Conservation (phyloP, 768 basidiomycete genomes). For the Boletales sp. region DNA sequence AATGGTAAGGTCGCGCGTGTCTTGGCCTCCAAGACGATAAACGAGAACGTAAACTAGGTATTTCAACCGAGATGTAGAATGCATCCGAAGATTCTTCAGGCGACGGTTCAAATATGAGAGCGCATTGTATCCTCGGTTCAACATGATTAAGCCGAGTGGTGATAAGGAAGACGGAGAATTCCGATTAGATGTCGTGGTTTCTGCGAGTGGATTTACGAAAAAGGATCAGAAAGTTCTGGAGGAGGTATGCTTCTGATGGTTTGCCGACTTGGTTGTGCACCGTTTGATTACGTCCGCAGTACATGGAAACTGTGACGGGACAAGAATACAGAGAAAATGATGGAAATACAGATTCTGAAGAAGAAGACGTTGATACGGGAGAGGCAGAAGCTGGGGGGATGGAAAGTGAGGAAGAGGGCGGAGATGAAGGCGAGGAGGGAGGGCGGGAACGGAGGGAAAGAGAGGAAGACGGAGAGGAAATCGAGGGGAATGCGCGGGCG, state of each 20-base stretch:
- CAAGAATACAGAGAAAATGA: conserved; percentile 31
- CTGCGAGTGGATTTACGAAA: conserved; percentile 89
- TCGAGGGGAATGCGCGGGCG: conserved; percentile 16
- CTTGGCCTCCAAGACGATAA: conserved; percentile 9
- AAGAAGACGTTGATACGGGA: conserved; percentile 35
- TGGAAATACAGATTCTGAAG: conserved; percentile 28
- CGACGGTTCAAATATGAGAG: conserved; percentile 93
- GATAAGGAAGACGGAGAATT: conserved; percentile 50
- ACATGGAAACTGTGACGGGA: conserved; percentile 55
- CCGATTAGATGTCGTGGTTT: conserved; percentile 84
- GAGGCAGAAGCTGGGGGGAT: conserved; percentile 34
- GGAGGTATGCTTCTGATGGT: conserved; percentile 54
- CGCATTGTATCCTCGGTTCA: conserved; percentile 82
- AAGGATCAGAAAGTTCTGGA: conserved; percentile 80
- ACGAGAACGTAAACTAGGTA: conserved; percentile 57
- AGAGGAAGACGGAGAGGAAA: conserved; percentile 29
- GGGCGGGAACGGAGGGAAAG: conserved; percentile 37
- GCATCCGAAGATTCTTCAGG: conserved; percentile 90
- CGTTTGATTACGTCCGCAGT: conserved; percentile 41
- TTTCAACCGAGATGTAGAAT: conserved; percentile 98
- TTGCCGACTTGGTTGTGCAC: conserved; percentile 16
- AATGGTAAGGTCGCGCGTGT: conserved; percentile 59
- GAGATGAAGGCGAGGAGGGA: conserved; percentile 35
- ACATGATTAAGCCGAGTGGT: conserved; percentile 32
- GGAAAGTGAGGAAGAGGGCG: conserved; percentile 27